These are phyloP conservation scores for Lactifluus pinguis DNA, from an alignment of 768 basidiomycete species.

Conservation along the genomic window DNA sequence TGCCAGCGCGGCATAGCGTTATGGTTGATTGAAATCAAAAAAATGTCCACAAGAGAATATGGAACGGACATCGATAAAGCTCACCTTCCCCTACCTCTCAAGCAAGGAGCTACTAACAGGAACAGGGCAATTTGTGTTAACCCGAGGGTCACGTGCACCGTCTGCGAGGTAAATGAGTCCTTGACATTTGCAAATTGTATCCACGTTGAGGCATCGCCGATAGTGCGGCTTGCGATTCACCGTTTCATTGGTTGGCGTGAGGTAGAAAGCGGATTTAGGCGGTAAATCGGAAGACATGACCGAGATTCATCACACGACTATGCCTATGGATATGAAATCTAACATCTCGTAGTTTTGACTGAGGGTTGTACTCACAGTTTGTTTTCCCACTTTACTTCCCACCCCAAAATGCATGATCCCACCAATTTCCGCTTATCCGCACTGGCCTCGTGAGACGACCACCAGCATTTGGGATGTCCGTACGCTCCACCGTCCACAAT, in stretches of 20 bases:
- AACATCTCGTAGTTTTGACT: background rate
- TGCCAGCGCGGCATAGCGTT: background rate
- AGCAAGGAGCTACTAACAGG: background rate
- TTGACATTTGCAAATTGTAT: background rate
- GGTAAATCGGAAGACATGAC: background rate
- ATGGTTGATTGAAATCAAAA: background rate
- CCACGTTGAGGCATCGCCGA: background rate
- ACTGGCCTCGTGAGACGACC: slow-evolving; percentile 39
- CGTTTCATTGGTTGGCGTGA: background rate
- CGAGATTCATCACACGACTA: background rate
- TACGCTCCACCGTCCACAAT: slow-evolving; percentile 51
- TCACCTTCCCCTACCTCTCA: background rate
- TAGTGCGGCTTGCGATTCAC: background rate
- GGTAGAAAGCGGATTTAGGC: background rate
- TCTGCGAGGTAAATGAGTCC: background rate
- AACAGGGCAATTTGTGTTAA: background rate
- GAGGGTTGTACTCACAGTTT: background rate
- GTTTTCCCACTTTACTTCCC: background rate
- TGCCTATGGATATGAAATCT: background rate
- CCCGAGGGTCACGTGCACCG: background rate
- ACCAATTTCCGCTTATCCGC: slow-evolving; percentile 45
- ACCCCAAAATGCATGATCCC: slow-evolving; percentile 51
- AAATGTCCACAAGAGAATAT: background rate
- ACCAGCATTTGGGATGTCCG: slow-evolving; percentile 33
- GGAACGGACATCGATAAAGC: slow-evolving; percentile 1